Evolutionary conservation across 208 protist species (phyloP).

Genomic region (Trypanosoma scelopori): DNA sequence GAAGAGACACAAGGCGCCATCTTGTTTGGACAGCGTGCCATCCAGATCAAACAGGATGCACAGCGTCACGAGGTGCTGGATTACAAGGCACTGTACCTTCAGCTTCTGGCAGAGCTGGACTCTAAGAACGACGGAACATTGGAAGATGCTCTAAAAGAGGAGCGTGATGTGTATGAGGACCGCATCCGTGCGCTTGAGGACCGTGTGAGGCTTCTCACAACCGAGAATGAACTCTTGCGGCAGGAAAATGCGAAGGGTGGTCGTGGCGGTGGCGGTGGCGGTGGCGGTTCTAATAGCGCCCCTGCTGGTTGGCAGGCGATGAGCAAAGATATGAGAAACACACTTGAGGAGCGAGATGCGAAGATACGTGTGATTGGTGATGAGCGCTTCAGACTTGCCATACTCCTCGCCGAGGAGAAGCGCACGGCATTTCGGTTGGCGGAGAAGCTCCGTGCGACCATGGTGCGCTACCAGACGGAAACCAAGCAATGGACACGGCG

Average conservation of each 20-base stretch:
- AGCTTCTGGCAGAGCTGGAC: conserved; percentile 88
- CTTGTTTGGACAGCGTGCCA: conserved; percentile 90
- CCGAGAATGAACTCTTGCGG: conserved; percentile 65
- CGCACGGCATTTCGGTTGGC: conserved; percentile 64
- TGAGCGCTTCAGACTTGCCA: conserved; percentile 66
- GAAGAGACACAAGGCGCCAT: conserved; percentile 90
- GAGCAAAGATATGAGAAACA: conserved; percentile 50
- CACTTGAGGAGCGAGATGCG: conserved; percentile 45
- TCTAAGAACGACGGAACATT: conserved; percentile 80
- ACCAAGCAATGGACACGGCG: conserved; percentile 32
- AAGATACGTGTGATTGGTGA: conserved; percentile 51
- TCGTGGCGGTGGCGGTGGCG: not conserved
- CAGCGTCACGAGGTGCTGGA: conserved; percentile 91
- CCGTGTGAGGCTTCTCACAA: conserved; percentile 52
- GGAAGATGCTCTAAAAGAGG: conserved; percentile 65
- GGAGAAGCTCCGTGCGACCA: conserved; percentile 59
- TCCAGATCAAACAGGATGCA: conserved; percentile 91
- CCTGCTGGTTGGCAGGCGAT: conserved; percentile 40
- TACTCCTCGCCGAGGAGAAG: conserved; percentile 68
- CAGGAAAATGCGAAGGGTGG: conserved; percentile 49
- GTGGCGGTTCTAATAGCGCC: not conserved
- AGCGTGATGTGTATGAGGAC: conserved; percentile 75
- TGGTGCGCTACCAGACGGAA: conserved; percentile 60
- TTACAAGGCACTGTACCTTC: conserved; percentile 88
- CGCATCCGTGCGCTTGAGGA: conserved; percentile 62